Percentiles rank a stretch among this genome's conserved stretches.
Evolutionary conservation across 305 asterid genomes (phyloP).

Genomic region (Lippia alba): DNA sequence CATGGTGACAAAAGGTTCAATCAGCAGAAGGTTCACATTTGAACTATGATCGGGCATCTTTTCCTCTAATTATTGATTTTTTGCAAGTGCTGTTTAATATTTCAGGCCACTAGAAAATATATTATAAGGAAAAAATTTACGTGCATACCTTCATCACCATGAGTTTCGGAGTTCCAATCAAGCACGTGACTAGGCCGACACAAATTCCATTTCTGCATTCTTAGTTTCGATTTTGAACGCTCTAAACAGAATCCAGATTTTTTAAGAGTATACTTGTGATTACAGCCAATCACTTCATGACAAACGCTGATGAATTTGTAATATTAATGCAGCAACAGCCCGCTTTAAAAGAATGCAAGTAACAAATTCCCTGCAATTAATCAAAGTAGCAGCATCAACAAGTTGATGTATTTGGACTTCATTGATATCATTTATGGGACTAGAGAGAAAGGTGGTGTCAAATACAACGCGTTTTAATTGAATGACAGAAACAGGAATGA

Average conservation of each 20-base stretch:
- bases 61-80: not conserved
- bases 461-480: not conserved
- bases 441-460: not conserved
- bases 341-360: not conserved
- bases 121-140: not conserved
- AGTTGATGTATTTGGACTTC: not conserved
- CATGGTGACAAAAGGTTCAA: slow-evolving; percentile 36
- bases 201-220: not conserved
- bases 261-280: not conserved
- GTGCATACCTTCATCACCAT: slow-evolving; percentile 26
- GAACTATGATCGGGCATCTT: not conserved
- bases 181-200: not conserved
- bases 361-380: not conserved
- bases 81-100: slow-evolving; percentile 9
- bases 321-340: not conserved
- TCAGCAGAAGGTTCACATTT: slow-evolving; percentile 29
- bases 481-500: slow-evolving; percentile 4
- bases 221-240: slow-evolving; percentile 9
- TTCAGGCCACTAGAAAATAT: slow-evolving; percentile 39
- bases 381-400: not conserved
- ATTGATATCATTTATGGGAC: not conserved
- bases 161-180: slow-evolving; percentile 7
- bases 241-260: slow-evolving; percentile 5
- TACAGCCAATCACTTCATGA: slow-evolving; percentile 16
- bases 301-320: not conserved